phyloP scores from a whole-genome alignment of 2,329 filamentous ascomycete genomes.

The Phialocephala subalpina region DNA sequence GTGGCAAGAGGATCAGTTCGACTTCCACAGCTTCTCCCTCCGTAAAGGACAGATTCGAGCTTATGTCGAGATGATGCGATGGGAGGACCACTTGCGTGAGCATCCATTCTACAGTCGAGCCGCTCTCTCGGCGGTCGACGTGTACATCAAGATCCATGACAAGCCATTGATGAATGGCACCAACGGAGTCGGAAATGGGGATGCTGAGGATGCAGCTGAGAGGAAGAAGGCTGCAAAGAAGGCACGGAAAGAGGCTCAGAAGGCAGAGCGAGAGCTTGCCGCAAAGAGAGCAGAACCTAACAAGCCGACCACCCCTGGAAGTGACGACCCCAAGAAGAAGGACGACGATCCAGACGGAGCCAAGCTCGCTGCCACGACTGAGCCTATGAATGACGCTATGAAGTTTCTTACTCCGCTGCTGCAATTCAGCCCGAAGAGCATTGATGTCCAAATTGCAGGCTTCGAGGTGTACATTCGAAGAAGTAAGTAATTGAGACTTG shows the following conservation, averaged over 20 bases:
- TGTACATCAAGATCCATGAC: conserved; percentile 84
- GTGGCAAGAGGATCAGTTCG: conserved; percentile 98
- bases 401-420: conserved; percentile 86
- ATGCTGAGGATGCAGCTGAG: conserved; percentile 67
- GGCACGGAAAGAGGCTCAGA: conserved; percentile 81
- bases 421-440: conserved; percentile 80
- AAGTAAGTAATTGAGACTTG: conserved; percentile 62
- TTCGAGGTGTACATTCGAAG: conserved; percentile 90
- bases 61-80: conserved; percentile 95
- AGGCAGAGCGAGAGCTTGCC: conserved; percentile 78
- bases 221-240: conserved; percentile 91
- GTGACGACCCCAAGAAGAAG: conserved; percentile 80
- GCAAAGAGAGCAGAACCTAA: conserved; percentile 88
- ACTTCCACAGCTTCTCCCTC: conserved; percentile 98
- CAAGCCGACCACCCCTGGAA: conserved; percentile 67
- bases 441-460: conserved; percentile 83
- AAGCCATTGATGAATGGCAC: conserved; percentile 72
- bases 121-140: conserved; percentile 79
- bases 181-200: conserved; percentile 59
- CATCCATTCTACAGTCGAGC: conserved; percentile 93
- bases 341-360: conserved; percentile 88
- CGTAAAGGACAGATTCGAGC: conserved; percentile 94
- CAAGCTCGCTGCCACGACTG: conserved; percentile 80
- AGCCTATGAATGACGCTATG: conserved; percentile 85
- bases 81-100: conserved; percentile 90